Base-by-base conservation (phyloP, 441 rosid species). In the Arabidopsis hybrid region DNA sequence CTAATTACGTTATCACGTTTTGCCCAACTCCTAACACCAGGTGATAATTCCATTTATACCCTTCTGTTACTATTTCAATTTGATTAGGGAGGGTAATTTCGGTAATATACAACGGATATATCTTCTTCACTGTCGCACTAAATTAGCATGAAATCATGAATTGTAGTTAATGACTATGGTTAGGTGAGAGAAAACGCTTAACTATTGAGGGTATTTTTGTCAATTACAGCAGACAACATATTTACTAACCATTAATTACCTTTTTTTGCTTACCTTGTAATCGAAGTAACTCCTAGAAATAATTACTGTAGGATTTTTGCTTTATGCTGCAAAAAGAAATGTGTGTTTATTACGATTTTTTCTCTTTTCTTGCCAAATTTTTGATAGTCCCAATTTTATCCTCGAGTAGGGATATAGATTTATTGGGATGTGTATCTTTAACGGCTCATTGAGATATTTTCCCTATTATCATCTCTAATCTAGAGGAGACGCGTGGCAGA, bases 11-110 rank as follows among this genome's bases (percentile, higher is more conserved):
- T 11, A 80, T 94, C 77, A 90, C 99, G 35, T 92, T 94, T 79
- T 94, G 97, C 78, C 99, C 99, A 4, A 38, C 95, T 0, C 94
- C 92, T 0, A 90, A 55, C 74, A 84, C 94, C 60, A 92, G 98
- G 97, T 93, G 50, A 71, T 13, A 32, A 8, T 50, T 42, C 40
- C 65, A 29, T 60, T 47, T 94, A 7, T 85, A 93, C 43, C 91
- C 71, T 58, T 10, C 10, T 1, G 0, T 14, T 14, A 0, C 0
- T 35, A 0, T 0, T 8, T 12, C 73, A 18, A 91, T 85, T 52
- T 16, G 6, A 63, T 72, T 64, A 80, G 74, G 79, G 87, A 45
- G 83, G 88, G 71, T 88, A 9, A 0, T 36, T 49, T 60, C 13
- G 74, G 35, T 49, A 46, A 1, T 7, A 2, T 21, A 49, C n/a